A percentile compares a stretch with the other conserved stretches of the same genome.
Conservation (phyloP, 352 stramenopile genomes). For the Phytophthora pistaciae region DNA sequence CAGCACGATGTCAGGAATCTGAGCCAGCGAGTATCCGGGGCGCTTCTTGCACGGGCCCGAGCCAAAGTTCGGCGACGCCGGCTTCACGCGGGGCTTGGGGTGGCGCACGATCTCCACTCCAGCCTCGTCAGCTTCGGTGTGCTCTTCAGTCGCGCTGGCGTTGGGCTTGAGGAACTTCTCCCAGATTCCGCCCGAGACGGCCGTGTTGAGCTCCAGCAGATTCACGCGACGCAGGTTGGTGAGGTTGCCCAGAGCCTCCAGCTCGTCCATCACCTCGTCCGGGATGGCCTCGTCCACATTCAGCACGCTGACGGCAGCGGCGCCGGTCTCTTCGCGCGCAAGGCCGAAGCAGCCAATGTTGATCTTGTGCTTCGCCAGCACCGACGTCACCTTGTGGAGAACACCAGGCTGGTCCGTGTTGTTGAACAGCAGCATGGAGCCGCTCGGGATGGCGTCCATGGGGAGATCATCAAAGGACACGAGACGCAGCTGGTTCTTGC, state of each 20-base stretch:
- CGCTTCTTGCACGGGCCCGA: slow-evolving; percentile 99
- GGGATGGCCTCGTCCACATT: slow-evolving; percentile 92
- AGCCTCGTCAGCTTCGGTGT: slow-evolving; percentile 25
- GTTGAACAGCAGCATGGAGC: slow-evolving; percentile 94
- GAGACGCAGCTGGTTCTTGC: slow-evolving; percentile 87
- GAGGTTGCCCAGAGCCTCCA: slow-evolving; percentile 77
- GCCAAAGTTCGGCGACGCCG: slow-evolving; percentile 95
- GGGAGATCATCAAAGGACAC: slow-evolving; percentile 90
- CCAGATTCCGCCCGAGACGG: slow-evolving; percentile 58
- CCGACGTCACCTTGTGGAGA: slow-evolving; percentile 94
- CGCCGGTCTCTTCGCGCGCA: slow-evolving; percentile 71
- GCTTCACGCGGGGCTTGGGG: slow-evolving; percentile 78
- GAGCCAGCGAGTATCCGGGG: slow-evolving; percentile 93
- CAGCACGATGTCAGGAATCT: slow-evolving; percentile 90
- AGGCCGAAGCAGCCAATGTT: slow-evolving; percentile 96
- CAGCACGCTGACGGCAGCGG: slow-evolving; percentile 86
- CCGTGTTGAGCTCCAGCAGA: slow-evolving; percentile 77
- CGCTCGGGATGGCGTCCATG: slow-evolving; percentile 88
- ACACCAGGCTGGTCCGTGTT: slow-evolving; percentile 96
- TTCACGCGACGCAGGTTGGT: slow-evolving; percentile 90
- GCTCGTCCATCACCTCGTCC: slow-evolving; percentile 84
- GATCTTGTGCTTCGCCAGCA: slow-evolving; percentile 91
- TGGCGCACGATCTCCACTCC: slow-evolving; percentile 63
- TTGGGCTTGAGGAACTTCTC: slow-evolving; percentile 67
- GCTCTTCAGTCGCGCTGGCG: slow-evolving; percentile 37